phyloP scores from a whole-genome alignment of 805 yeast genomes.

The Saturnispora kantuleensis region DNA sequence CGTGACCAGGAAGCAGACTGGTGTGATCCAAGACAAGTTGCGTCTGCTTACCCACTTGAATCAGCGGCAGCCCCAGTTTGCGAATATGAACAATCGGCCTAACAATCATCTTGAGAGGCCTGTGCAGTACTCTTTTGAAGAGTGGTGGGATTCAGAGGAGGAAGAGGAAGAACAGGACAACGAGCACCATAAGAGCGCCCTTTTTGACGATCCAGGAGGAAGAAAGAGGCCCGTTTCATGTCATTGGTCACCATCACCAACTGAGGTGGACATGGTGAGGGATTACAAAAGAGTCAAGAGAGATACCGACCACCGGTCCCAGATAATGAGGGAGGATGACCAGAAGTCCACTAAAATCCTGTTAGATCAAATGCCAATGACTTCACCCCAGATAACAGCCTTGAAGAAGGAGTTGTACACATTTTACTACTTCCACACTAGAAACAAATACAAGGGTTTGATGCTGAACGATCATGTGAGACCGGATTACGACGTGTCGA shows the following conservation, averaged over 20 bases:
- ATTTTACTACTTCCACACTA: constrained; percentile 1
- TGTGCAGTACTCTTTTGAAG: constrained; percentile 5
- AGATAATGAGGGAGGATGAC: background rate
- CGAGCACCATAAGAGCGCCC: background rate
- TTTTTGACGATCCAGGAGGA: background rate
- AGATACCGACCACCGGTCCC: background rate
- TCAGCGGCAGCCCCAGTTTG: background rate
- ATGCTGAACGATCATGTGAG: background rate
- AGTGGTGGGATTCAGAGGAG: constrained; percentile 8
- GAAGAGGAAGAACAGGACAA: background rate
- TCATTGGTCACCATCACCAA: constrained; percentile 6
- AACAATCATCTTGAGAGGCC: background rate
- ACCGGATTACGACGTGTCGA: background rate
- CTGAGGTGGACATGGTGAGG: background rate
- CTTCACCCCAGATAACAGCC: constrained; percentile 6
- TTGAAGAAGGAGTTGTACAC: constrained; percentile 3
- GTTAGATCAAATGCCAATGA: background rate
- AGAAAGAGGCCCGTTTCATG: constrained; percentile 4
- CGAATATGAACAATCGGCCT: constrained; percentile 5
- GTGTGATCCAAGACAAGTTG: constrained; percentile 1
- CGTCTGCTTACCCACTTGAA: constrained; percentile 1
- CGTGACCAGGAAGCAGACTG: background rate
- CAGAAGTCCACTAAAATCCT: too few relatives aligned
- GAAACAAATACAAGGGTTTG: background rate
- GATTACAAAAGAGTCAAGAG: background rate